Percentiles rank a stretch among this genome's conserved stretches.
phyloP scores from a whole-genome alignment of 2,329 filamentous ascomycete species.

The Aspergillus tanneri region DNA sequence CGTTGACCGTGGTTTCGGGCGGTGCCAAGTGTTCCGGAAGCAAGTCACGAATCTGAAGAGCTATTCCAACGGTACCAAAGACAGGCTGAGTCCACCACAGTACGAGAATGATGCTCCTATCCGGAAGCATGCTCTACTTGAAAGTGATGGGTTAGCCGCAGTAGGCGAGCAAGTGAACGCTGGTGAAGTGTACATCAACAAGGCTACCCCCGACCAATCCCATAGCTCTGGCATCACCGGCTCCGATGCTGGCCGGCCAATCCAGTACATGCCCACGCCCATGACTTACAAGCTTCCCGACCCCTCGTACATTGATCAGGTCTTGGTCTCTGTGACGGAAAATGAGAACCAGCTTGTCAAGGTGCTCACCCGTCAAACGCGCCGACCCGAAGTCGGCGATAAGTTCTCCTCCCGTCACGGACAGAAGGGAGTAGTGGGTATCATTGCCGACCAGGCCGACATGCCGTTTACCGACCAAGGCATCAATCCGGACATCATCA shows the following conservation, averaged over 20 bases:
- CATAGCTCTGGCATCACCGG: conserved; percentile 63
- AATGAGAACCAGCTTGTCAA: conserved; percentile 85
- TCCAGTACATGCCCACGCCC: conserved; percentile 40
- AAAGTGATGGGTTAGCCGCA: conserved; percentile 82
- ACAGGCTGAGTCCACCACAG: conserved; percentile 62
- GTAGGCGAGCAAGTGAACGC: conserved; percentile 76
- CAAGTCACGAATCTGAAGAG: conserved; percentile 81
- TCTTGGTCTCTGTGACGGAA: conserved; percentile 88
- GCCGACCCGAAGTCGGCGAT: conserved; percentile 90
- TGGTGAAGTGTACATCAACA: conserved; percentile 87
- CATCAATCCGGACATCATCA: conserved; percentile 96
- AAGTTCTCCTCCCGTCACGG: conserved; percentile 99
- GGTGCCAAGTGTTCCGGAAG: conserved; percentile 98
- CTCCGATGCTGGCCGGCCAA: conserved; percentile 57
- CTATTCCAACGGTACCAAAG: conserved; percentile 75
- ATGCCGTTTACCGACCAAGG: conserved; percentile 93
- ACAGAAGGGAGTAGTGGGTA: conserved; percentile 95
- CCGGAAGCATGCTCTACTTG: conserved; percentile 70
- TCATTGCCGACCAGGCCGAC: conserved; percentile 94
- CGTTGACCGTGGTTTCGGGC: conserved; percentile 88
- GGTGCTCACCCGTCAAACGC: conserved; percentile 92
- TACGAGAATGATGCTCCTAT: conserved; percentile 62
- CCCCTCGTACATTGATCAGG: conserved; percentile 89
- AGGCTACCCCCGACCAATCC: conserved; percentile 78
- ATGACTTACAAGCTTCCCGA: conserved; percentile 79